A percentile compares a stretch with the other conserved stretches of the same genome.
Conservation (phyloP, 2,329 filamentous ascomycete genomes). For the Cryphonectria carpinicola region DNA sequence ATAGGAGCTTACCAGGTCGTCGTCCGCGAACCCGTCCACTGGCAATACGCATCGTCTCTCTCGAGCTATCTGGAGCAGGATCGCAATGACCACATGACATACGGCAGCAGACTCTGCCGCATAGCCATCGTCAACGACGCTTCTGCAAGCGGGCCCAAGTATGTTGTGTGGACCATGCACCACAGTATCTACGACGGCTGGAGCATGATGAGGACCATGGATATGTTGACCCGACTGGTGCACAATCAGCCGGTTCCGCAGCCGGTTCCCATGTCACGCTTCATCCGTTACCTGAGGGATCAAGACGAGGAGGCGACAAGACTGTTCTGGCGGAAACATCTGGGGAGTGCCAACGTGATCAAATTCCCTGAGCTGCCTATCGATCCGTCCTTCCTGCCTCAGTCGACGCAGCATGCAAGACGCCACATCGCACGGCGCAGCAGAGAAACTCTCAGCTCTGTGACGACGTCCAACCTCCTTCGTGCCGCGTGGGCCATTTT, state of each 20-base stretch:
- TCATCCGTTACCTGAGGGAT: constrained; percentile 47
- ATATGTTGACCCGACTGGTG: constrained; percentile 54
- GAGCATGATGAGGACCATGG: constrained; percentile 36
- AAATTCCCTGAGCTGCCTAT: neutral
- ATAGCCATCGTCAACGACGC: neutral
- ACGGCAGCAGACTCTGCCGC: constrained; percentile 37
- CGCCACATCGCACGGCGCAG: neutral
- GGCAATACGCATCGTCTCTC: constrained; percentile 40
- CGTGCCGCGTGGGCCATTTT: neutral
- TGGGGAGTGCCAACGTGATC: constrained; percentile 31
- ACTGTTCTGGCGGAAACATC: constrained; percentile 49
- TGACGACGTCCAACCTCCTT: neutral
- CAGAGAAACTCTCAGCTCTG: neutral
- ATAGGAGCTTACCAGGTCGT: constrained; percentile 53
- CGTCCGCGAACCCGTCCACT: constrained; percentile 44
- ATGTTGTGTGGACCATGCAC: constrained; percentile 58
- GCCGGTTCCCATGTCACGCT: neutral
- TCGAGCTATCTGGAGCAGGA: constrained; percentile 43
- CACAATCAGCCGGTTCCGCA: constrained; percentile 52
- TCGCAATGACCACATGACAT: constrained; percentile 28
- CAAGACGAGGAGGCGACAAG: constrained; percentile 44
- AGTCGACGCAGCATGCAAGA: neutral
- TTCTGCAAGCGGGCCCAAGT: neutral
- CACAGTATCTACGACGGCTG: constrained; percentile 62
- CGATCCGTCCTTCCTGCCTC: neutral